Percentiles rank a stretch among this genome's conserved stretches.
Evolutionary conservation across 1,139 yeast genomes (phyloP).

Genomic region (Hemisphaericaspora xylofermentans): DNA sequence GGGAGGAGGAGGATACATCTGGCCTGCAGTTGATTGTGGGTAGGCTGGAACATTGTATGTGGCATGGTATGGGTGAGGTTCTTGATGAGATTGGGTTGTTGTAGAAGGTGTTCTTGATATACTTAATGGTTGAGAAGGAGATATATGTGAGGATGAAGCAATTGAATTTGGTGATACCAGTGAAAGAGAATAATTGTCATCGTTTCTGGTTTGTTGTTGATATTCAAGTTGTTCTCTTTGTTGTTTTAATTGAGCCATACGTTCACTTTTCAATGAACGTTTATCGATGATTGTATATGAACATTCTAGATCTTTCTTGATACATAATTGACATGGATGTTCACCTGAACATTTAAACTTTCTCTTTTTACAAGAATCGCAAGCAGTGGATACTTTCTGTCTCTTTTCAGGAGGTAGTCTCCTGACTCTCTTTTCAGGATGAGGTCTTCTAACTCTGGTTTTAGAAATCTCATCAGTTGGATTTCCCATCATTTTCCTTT

Average conservation of each 20-base stretch:
- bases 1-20: background rate
- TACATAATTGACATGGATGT: slow-evolving; percentile 28
- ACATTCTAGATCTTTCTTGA: slow-evolving; percentile 25
- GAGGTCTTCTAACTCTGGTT: too few relatives aligned
- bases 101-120: background rate
- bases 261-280: slow-evolving; percentile 28
- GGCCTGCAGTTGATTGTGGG: background rate
- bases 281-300: slow-evolving; percentile 27
- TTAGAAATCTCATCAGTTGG: too few relatives aligned
- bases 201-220: slow-evolving; percentile 1
- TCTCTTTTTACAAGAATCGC: slow-evolving; percentile 39
- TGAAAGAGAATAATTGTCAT: background rate
- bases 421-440: slow-evolving; percentile 16
- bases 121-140: slow-evolving; percentile 1
- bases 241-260: slow-evolving; percentile 19
- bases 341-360: slow-evolving; percentile 36
- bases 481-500: too few relatives aligned
- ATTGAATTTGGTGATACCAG: slow-evolving; percentile 2
- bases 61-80: slow-evolving; percentile 2
- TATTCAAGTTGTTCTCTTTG: slow-evolving; percentile 1
- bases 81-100: slow-evolving; percentile 1
- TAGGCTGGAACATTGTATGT: background rate
- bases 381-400: slow-evolving; percentile 39
- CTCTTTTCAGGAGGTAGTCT: slow-evolving; percentile 24
- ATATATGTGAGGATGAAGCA: background rate